Percentiles rank a stretch among this genome's conserved stretches.
Conservation (phyloP, 108 stramenopile genomes). For the Skeletonema potamos region DNA sequence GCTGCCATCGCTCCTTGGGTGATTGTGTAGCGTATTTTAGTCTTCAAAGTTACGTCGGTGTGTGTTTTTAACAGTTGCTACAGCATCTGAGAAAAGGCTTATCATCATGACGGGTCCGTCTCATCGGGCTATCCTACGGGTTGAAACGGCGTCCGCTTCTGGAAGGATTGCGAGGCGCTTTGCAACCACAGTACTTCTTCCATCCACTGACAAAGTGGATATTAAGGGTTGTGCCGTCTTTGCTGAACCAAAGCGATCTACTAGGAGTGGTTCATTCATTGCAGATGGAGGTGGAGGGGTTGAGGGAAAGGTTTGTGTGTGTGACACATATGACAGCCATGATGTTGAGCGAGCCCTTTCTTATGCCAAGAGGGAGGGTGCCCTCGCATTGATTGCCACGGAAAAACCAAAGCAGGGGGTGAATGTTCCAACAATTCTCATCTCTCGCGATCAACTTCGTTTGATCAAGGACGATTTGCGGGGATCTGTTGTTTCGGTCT, state of each 20-base stretch:
- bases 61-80: background rate
- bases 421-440: background rate
- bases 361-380: background rate
- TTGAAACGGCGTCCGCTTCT: background rate
- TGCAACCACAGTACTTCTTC: background rate
- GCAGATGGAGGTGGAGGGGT: background rate
- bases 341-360: background rate
- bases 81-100: background rate
- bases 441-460: background rate
- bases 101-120: background rate
- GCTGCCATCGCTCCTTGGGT: background rate
- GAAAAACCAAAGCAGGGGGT: background rate
- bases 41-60: background rate
- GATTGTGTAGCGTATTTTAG: background rate
- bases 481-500: background rate
- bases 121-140: background rate
- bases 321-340: background rate
- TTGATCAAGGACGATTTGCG: background rate
- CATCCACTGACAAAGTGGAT: background rate
- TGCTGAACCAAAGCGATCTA: background rate
- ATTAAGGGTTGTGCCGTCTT: background rate
- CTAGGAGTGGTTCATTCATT: background rate
- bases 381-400: background rate
- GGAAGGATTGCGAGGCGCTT: background rate
- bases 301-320: background rate